phyloP scores from a whole-genome alignment of 768 basidiomycete genomes.

The Termitomyces sp. region DNA sequence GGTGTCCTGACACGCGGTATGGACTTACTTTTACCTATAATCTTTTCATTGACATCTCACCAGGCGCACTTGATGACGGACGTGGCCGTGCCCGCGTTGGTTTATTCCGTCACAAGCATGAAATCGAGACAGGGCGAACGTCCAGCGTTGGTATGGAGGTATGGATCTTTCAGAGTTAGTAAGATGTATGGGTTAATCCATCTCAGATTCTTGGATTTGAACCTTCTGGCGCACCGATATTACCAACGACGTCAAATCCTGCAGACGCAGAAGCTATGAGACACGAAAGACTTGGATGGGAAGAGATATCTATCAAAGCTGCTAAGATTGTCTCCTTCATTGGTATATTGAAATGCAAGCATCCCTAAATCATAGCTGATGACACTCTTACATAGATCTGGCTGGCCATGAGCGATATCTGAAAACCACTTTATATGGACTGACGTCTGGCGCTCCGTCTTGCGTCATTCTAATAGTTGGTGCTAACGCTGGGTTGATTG shows the following conservation, averaged over 20 bases:
- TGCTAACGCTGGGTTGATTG: conserved; percentile 87
- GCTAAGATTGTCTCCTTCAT: conserved; percentile 95
- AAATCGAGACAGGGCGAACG: conserved; percentile 93
- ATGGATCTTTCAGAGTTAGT: not conserved
- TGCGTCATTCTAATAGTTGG: conserved; percentile 93
- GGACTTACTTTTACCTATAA: conserved; percentile 1
- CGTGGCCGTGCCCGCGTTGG: conserved; percentile 80
- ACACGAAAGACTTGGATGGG: conserved; percentile 91
- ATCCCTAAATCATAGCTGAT: not conserved
- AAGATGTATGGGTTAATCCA: not conserved
- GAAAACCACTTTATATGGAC: conserved; percentile 91
- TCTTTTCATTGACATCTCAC: conserved; percentile 15
- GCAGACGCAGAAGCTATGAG: conserved; percentile 62
- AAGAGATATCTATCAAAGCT: conserved; percentile 84
- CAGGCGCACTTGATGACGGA: conserved; percentile 79
- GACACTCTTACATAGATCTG: conserved; percentile 51
- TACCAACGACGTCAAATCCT: conserved; percentile 59
- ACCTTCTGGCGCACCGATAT: conserved; percentile 70
- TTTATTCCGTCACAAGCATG: conserved; percentile 95
- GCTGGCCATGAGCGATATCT: conserved; percentile 94
- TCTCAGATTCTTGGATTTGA: conserved; percentile 84
- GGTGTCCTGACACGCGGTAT: conserved; percentile 93
- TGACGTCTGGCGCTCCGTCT: conserved; percentile 92
- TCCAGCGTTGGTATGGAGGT: conserved; percentile 98
- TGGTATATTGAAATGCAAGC: conserved; percentile 36